Evolutionary conservation across 176 grass and related monocot species (phyloP).

Genomic region (Hsuehochloa calcarea): DNA sequence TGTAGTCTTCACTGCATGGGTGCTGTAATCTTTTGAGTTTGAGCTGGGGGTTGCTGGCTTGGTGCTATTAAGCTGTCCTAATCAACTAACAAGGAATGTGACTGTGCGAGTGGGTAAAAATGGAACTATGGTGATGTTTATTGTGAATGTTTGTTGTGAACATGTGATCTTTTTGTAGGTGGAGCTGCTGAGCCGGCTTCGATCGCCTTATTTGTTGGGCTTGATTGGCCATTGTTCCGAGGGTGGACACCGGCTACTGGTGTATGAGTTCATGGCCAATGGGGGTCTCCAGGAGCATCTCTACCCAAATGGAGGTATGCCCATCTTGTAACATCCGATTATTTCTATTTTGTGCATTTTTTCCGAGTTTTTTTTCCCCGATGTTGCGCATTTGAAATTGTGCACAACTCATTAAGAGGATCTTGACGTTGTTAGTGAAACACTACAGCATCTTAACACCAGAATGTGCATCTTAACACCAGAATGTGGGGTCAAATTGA

Average conservation of each 20-base stretch:
- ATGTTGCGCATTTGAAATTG: neutral
- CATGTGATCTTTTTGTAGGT: conserved; percentile 56
- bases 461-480: neutral
- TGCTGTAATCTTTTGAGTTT: neutral
- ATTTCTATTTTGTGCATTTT: neutral
- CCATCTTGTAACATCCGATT: conserved; percentile 5
- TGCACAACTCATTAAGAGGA: neutral
- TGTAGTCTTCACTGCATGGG: neutral
- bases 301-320: conserved; percentile 73
- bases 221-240: conserved; percentile 92
- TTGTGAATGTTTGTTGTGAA: conserved; percentile 17
- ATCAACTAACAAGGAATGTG: conserved; percentile 8
- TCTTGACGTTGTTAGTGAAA: conserved; percentile 13
- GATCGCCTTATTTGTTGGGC: conserved; percentile 67
- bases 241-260: conserved; percentile 72
- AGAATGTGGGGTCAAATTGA: neutral
- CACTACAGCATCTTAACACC: neutral
- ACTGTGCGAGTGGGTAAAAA: neutral
- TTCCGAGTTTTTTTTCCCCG: too few relatives aligned
- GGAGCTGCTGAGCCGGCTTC: conserved; percentile 80
- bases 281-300: conserved; percentile 96
- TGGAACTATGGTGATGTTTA: neutral
- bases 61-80: neutral
- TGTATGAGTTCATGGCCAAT: conserved; percentile 99
- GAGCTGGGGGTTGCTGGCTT: neutral